Base-by-base conservation (phyloP, 2,329 filamentous ascomycete genomes). In the Leptographium wingfieldii region DNA sequence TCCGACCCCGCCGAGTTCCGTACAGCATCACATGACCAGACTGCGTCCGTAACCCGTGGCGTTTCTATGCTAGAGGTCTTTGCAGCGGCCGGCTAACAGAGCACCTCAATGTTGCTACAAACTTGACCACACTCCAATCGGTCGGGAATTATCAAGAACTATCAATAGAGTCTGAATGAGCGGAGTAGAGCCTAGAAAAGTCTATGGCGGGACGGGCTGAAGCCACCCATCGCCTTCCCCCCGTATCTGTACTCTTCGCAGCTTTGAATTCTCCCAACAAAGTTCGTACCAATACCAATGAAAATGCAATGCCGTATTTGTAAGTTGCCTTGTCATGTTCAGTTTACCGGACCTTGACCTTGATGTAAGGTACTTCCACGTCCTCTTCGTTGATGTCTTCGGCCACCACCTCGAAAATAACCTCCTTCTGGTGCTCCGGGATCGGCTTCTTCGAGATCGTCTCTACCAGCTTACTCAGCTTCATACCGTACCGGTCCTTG, bases 341-440 rank as follows among this genome's bases (percentile, higher is more conserved):
- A 35, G 14, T 54, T 43, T 63, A 74, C 65, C 74, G 69, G 65
- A 91, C 76, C 77, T 86, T 92, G 65, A 96, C 84, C 84, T 92
- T 95, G 68, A 97, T 90, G 72, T 96, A 97, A 4, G 94, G 94
- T 66, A 97, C 88, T 75, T 99, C 94, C 1, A 97, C 92, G 71
- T 99, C 94, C 74, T 97, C 90, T 64, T 88, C 92, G 3, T 84
- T 86, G 69, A 83, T 77, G 69, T 97, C 94, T 71, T 97, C 92
- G 0, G 88, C 90, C 7, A 94, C 95, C 65, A 96, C 88, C 77
- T 97, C 94, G 69, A 97, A 95, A 67, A 97, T 96, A 64, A 97
- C 83, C 68, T 96, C 92, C 79, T 88, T 94, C 76, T 96, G 90
- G 71, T 97, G 92, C 4, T 83, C 81, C 0, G 94, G 92, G 61